phyloP scores from a whole-genome alignment of 768 basidiomycete species.

The Megacollybia marginata region DNA sequence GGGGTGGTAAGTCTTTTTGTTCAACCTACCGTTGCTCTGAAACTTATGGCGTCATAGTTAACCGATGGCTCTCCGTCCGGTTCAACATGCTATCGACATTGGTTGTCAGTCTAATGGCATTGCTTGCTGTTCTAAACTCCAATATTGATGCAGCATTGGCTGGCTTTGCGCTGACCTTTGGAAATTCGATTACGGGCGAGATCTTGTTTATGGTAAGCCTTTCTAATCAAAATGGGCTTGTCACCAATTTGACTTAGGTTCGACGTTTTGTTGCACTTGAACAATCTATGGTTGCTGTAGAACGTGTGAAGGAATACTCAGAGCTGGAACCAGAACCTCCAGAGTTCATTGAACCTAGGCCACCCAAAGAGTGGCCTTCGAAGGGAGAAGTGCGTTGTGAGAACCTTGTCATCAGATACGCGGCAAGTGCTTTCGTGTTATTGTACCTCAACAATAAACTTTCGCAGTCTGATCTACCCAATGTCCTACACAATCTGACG shows the following conservation, averaged over 20 bases:
- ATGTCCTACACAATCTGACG: conserved; percentile 74
- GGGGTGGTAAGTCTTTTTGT: conserved; percentile 52
- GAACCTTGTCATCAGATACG: conserved; percentile 70
- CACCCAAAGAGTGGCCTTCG: conserved; percentile 72
- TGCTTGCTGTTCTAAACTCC: conserved; percentile 60
- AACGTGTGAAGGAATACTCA: conserved; percentile 89
- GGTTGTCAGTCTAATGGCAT: conserved; percentile 66
- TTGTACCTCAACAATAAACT: neutral
- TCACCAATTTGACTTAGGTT: conserved; percentile 28
- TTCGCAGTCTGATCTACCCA: conserved; percentile 71
- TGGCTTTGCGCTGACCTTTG: conserved; percentile 83
- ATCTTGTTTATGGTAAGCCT: conserved; percentile 53
- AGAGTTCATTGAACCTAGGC: conserved; percentile 84
- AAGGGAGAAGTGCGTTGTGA: conserved; percentile 63
- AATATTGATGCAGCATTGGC: conserved; percentile 74
- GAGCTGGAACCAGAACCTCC: conserved; percentile 70
- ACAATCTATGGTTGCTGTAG: conserved; percentile 88
- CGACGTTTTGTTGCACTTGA: conserved; percentile 83
- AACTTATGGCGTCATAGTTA: conserved; percentile 40
- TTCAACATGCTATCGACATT: conserved; percentile 76
- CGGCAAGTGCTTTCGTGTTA: conserved; percentile 36
- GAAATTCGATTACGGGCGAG: conserved; percentile 66
- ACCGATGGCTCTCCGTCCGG: conserved; percentile 84
- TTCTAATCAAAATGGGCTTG: neutral
- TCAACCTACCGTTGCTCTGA: neutral